These are phyloP conservation scores for Penicillium egyptiacum DNA, from an alignment of 495 filamentous ascomycete species.

Conservation along the genomic window DNA sequence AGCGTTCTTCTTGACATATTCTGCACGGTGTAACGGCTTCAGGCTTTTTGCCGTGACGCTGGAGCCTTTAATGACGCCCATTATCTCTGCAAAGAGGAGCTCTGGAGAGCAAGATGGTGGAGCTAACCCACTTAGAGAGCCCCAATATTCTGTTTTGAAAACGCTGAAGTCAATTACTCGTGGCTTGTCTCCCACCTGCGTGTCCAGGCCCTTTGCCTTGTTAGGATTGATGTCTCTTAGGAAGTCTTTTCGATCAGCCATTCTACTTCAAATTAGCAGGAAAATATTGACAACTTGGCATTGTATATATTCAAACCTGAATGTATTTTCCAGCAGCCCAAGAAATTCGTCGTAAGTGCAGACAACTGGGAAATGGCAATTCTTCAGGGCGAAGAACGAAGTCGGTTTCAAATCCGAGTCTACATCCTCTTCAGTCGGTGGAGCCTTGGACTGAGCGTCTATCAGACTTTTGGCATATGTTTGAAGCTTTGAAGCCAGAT, in stretches of 20 bases:
- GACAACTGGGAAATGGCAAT: conserved; percentile 40
- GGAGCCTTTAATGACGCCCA: conserved; percentile 48
- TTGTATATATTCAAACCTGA: conserved; percentile 1
- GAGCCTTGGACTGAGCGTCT: conserved; percentile 7
- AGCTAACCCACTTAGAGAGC: conserved; percentile 22
- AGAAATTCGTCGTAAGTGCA: conserved; percentile 44
- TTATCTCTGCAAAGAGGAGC: conserved; percentile 46
- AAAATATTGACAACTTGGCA: too few species aligned
- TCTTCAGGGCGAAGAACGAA: conserved; percentile 26
- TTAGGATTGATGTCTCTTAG: not conserved
- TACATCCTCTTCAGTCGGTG: not conserved
- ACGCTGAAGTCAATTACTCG: conserved; percentile 33
- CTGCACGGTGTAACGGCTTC: conserved; percentile 22
- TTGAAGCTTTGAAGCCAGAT: conserved; percentile 36
- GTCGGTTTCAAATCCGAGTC: conserved; percentile 5
- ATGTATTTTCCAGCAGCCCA: conserved; percentile 34
- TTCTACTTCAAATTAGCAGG: conserved; percentile 6
- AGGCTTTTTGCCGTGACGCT: conserved; percentile 17
- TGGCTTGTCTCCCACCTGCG: not conserved
- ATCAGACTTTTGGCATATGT: conserved; percentile 35
- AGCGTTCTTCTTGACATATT: conserved; percentile 31
- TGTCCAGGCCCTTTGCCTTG: not conserved
- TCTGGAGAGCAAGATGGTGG: conserved; percentile 23
- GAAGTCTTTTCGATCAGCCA: conserved; percentile 19
- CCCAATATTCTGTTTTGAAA: conserved; percentile 46